Evolutionary conservation across 768 basidiomycete genomes (phyloP).

Genomic region (Kwoniella botswanensis): DNA sequence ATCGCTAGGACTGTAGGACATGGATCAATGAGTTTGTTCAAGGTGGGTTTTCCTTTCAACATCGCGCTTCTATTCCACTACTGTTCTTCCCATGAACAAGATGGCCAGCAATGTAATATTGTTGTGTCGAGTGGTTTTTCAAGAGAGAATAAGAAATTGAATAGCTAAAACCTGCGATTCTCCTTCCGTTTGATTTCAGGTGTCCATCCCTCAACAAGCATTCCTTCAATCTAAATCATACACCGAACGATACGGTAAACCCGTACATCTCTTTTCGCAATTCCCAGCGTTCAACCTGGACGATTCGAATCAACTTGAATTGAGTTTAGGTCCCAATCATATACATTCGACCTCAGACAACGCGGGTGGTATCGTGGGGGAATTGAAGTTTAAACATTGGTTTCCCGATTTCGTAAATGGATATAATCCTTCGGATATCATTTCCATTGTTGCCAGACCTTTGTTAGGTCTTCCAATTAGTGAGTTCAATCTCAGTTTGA

Average conservation of each 20-base stretch:
- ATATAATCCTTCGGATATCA: conserved; percentile 26
- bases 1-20: conserved; percentile 35
- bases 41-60: conserved; percentile 36
- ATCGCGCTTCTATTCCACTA: not conserved
- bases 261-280: conserved; percentile 44
- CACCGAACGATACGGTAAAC: conserved; percentile 31
- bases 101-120: too few relatives aligned
- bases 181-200: conserved; percentile 27
- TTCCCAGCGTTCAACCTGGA: conserved; percentile 53
- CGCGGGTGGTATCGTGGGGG: conserved; percentile 10
- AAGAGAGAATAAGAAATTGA: too few relatives aligned
- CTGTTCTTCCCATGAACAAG: not conserved
- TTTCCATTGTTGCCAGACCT: conserved; percentile 47
- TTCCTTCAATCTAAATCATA: conserved; percentile 47
- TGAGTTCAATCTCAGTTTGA: conserved; percentile 8
- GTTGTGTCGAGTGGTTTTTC: too few relatives aligned
- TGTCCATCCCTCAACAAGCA: conserved; percentile 49
- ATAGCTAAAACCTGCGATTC: too few relatives aligned
- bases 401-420: conserved; percentile 23
- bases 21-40: conserved; percentile 44
- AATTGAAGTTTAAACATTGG: conserved; percentile 32
- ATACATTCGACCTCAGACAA: too few relatives aligned
- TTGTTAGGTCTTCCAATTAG: conserved; percentile 18
- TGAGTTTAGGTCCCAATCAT: conserved; percentile 26
- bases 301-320: conserved; percentile 43